phyloP scores from a whole-genome alignment of 129 eudicot genomes.

The Flaveria brownii region DNA sequence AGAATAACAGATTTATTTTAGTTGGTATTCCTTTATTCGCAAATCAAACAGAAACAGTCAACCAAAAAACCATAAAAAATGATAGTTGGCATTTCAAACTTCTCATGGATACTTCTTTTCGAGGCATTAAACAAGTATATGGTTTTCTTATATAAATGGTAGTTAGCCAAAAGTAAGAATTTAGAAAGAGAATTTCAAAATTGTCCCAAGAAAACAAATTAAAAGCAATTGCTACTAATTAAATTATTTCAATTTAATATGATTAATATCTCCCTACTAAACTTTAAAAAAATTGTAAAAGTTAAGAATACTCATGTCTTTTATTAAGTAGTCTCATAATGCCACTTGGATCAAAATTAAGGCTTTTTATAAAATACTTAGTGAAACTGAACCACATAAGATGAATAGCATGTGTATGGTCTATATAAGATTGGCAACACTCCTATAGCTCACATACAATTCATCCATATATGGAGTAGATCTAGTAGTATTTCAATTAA shows the following conservation, averaged over 20 bases:
- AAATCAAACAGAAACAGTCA: neutral
- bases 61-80: neutral
- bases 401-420: slow-evolving; percentile 1
- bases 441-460: neutral
- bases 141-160: neutral
- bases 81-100: neutral
- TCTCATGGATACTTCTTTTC: neutral
- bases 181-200: neutral
- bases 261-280: too few species aligned
- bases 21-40: neutral
- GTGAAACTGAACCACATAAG: neutral
- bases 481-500: neutral
- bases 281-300: neutral
- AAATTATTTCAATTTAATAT: neutral
- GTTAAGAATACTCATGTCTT: neutral
- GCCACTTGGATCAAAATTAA: too few species aligned
- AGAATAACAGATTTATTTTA: neutral
- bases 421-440: neutral
- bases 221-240: neutral
- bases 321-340: neutral
- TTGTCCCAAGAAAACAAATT: neutral
- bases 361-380: neutral
- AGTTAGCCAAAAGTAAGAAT: neutral
- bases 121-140: neutral
- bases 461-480: neutral